Base-by-base conservation (phyloP, 305 asterid genomes). In the Rubia peregrina region DNA sequence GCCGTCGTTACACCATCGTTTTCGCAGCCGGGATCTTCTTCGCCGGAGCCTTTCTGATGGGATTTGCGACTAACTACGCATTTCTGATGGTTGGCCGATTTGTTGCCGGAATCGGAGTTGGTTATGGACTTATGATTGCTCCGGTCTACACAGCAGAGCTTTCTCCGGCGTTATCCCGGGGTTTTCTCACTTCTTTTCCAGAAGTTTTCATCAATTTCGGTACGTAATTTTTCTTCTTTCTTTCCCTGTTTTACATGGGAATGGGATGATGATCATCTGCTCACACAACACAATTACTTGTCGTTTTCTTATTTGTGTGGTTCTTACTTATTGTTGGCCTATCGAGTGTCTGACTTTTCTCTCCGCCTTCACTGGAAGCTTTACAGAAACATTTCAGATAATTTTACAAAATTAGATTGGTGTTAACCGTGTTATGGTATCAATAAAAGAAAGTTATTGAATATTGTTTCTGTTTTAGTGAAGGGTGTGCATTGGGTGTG, bases 131-230 rank as follows among this genome's bases (percentile, higher is more conserved):
- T 63, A 85, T 88, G 87, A 85, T 90, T 0, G 95, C 96, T 40
- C 95, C 96, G 21, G 91, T 90, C 6, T 90, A 90, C 87, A 84
- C 97, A 59, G 90, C 95, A 3, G 95, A 90, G 85, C 84, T 90
- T 43, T 79, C 95, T 21, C 95, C 95, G 74, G 86, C 87, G n/a
- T 77, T 88, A n/a, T 71, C 85, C 38, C 83, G 93, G 7, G 96
- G 96, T 26, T 89, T 87, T 75, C 91, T 89, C 75, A 64, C 87
- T 57, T 87, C 94, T 24, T 89, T 89, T 64, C 91, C 96, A 9
- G 93, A 87, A 77, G 90, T 89, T 38, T 87, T 89, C 83, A 84
- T 87, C 76, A 90, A 88, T 71, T 77, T 80, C 62, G 96, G 95
- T 90, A 74, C 36, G 78, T 53, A n/a, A n/a, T 26, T 36, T 2